phyloP scores from a whole-genome alignment of 1,284 basidiomycete species.

The Boletus sp. region DNA sequence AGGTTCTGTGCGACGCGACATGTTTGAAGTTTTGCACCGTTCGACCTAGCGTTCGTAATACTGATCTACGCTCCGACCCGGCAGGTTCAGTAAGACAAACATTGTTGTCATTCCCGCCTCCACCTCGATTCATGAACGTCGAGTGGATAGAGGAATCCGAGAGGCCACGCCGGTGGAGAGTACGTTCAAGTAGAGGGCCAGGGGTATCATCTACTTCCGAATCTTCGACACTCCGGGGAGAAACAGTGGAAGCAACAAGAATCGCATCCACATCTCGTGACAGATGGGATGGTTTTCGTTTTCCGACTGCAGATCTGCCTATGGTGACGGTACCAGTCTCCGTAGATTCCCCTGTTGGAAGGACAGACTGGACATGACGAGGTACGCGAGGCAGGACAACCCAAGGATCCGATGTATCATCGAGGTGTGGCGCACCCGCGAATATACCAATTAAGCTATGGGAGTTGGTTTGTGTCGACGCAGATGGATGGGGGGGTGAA shows the following conservation, averaged over 20 bases:
- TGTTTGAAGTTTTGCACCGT: slow-evolving; percentile 35
- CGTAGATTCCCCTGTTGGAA: slow-evolving; percentile 22
- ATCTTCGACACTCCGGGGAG: slow-evolving; percentile 24
- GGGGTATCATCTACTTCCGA: slow-evolving; percentile 38
- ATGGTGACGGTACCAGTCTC: slow-evolving; percentile 19
- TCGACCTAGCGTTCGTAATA: slow-evolving; percentile 31
- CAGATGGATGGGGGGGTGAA: slow-evolving; percentile 17
- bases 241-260: slow-evolving; percentile 51
- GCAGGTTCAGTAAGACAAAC: slow-evolving; percentile 1
- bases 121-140: slow-evolving; percentile 61
- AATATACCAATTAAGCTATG: slow-evolving; percentile 72
- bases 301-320: slow-evolving; percentile 23
- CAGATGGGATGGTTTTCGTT: slow-evolving; percentile 37
- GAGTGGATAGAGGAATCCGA: slow-evolving; percentile 90
- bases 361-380: slow-evolving; percentile 35
- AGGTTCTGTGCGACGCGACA: slow-evolving; percentile 32
- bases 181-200: slow-evolving; percentile 56
- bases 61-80: slow-evolving; percentile 26
- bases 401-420: slow-evolving; percentile 53
- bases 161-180: slow-evolving; percentile 72
- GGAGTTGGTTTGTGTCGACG: slow-evolving; percentile 23
- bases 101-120: slow-evolving; percentile 15
- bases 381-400: slow-evolving; percentile 53
- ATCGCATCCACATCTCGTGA: slow-evolving; percentile 75
- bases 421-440: slow-evolving; percentile 66